Evolutionary conservation across 805 yeast genomes (phyloP).

Genomic region (Saccharomycopsis babjevae): DNA sequence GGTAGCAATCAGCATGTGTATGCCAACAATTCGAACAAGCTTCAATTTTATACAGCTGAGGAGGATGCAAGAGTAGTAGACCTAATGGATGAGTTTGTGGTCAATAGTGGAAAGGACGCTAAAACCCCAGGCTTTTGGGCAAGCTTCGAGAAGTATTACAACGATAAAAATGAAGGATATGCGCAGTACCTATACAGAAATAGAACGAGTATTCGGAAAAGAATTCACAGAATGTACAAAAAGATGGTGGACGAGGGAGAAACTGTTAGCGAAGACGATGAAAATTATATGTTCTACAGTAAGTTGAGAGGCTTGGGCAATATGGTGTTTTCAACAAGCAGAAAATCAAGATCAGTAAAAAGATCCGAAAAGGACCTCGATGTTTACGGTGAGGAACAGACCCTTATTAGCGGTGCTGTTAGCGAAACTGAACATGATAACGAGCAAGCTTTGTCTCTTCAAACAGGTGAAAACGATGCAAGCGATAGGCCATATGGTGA

Average conservation of each 20-base stretch:
- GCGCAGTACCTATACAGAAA: slow-evolving; percentile 4
- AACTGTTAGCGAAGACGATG: slow-evolving; percentile 1
- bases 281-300: slow-evolving; percentile 1
- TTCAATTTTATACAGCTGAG: slow-evolving; percentile 7
- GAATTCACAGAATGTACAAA: slow-evolving; percentile 13
- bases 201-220: slow-evolving; percentile 10
- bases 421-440: not conserved
- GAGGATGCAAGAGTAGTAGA: slow-evolving; percentile 10
- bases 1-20: not conserved
- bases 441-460: not conserved
- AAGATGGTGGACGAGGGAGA: slow-evolving; percentile 9
- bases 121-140: slow-evolving; percentile 15
- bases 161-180: not conserved
- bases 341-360: not conserved
- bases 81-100: slow-evolving; percentile 1
- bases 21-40: slow-evolving; percentile 5
- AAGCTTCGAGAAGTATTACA: slow-evolving; percentile 9
- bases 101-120: slow-evolving; percentile 2
- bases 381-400: not conserved
- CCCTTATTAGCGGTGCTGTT: not conserved
- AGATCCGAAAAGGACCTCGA: not conserved
- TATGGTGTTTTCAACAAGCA: slow-evolving; percentile 2
- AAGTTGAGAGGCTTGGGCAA: slow-evolving; percentile 7
- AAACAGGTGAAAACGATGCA: not conserved
- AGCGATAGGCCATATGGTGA: not conserved